Base-by-base conservation (phyloP, 208 protist species). In the Wallacemonas sp. region DNA sequence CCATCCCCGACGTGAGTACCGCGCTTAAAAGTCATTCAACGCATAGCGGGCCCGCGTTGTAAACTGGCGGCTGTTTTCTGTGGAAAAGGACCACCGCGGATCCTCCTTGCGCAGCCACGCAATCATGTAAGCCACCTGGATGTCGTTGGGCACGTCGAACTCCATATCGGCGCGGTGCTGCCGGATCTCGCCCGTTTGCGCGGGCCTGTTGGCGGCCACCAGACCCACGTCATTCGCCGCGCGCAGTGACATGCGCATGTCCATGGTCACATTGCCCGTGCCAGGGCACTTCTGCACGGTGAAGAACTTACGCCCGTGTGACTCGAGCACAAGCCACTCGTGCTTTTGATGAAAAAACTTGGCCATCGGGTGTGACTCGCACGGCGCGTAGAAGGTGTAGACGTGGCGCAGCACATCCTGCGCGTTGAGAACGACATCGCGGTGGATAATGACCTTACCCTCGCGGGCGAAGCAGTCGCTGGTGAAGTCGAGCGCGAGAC, bases 51-150 rank as follows among this genome's bases (percentile, higher is more conserved):
- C 85, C 14, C 86, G 77, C 1, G 81, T 93, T 29, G 87, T 86
- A 61, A 97, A 97, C 4, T 95, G 89, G 31, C 87, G 79, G 31
- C 81, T 93, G 69, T 97, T 97, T 48, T 97, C 92, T 3, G 92
- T 97, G 7, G 92, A 93, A 49, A 94, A 89, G 5, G 89, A 71
- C 92, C 92, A 97, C 23, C 92, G 84, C 31, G 92, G 92, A 71
- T 97, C 92, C 61, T 97, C 92, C 61, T 97, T 97, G 57, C 92
- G 82, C 61, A 94, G 77, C 89, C 92, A 97, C 10, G 89, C 92
- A 74, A 97, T 94, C 82, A 97, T 86, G 72, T 97, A 97, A 7
- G 92, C 92, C 33, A 97, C 83, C 46, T 82, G 83, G 23, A 97
- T 78, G 45, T 94, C 86, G 61, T 75, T 89, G 2, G 92, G 87